These are phyloP conservation scores for Alternaria sp. DNA, from an alignment of 2,329 filamentous ascomycete species.

Conservation along the genomic window DNA sequence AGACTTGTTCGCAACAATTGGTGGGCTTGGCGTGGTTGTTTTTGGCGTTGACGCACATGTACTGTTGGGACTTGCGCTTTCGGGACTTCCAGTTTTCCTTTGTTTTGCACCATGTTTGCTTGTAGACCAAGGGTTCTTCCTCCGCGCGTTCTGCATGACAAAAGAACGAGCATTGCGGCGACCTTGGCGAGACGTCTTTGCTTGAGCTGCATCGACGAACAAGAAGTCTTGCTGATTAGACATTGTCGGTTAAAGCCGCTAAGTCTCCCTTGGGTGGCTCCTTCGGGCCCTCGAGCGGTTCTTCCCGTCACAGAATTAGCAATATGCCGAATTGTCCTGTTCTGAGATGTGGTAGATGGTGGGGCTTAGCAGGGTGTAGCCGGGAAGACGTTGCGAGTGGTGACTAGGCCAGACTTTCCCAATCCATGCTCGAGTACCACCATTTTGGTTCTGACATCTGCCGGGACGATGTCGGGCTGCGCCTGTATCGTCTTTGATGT, in stretches of 20 bases:
- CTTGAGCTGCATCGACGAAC: slow-evolving; percentile 50
- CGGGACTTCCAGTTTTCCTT: slow-evolving; percentile 32
- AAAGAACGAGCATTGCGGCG: slow-evolving; percentile 53
- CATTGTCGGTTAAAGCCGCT: slow-evolving; percentile 25
- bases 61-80: slow-evolving; percentile 40
- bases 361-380: slow-evolving; percentile 35
- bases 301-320: slow-evolving; percentile 31
- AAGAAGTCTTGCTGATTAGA: slow-evolving; percentile 48
- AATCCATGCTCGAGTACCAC: slow-evolving; percentile 37
- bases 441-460: slow-evolving; percentile 37
- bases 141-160: slow-evolving; percentile 52
- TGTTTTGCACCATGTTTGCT: slow-evolving; percentile 50
- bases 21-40: slow-evolving; percentile 46
- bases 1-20: slow-evolving; percentile 22
- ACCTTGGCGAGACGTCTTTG: slow-evolving; percentile 50
- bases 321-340: slow-evolving; percentile 27
- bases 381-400: slow-evolving; percentile 26
- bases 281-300: slow-evolving; percentile 40
- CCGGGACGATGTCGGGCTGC: slow-evolving; percentile 33
- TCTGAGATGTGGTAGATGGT: slow-evolving; percentile 31
- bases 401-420: slow-evolving; percentile 39
- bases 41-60: slow-evolving; percentile 42
- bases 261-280: slow-evolving; percentile 30
- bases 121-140: slow-evolving; percentile 51
- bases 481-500: slow-evolving; percentile 33